Conservation (phyloP, 176 grass and related monocot genomes). For the Coix lacrymajobi region DNA sequence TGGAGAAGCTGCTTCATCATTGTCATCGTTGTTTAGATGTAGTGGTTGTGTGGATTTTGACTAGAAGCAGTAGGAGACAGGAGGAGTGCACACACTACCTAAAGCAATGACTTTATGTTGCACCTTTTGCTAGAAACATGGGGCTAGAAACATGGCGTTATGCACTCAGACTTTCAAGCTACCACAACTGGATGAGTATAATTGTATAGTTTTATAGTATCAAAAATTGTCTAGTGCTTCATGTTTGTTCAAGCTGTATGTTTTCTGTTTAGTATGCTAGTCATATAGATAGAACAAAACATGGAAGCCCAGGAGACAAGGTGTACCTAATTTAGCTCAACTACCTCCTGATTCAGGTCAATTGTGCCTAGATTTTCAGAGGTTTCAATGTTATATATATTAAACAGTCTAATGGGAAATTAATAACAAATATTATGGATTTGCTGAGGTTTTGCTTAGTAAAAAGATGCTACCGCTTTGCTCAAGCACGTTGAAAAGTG, state of each 20-base stretch:
- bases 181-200: neutral
- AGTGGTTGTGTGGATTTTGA: conserved; percentile 22
- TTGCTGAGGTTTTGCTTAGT: neutral
- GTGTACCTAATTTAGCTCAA: neutral
- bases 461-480: neutral
- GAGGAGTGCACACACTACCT: neutral
- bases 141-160: no score
- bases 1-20: neutral
- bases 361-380: neutral
- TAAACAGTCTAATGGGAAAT: neutral
- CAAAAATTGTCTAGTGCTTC: neutral
- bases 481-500: no score
- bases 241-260: neutral
- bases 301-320: neutral
- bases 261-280: neutral
- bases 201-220: neutral
- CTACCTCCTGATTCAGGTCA: neutral
- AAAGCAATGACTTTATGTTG: conserved; percentile 6
- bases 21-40: neutral
- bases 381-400: neutral
- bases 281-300: neutral
- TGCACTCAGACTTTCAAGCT: neutral
- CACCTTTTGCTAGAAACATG: neutral
- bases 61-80: neutral
- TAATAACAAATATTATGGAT: neutral